A percentile compares a stretch with the other conserved stretches of the same genome.
Evolutionary conservation across 208 protist species (phyloP).

Genomic region (Trypanosoma avium): DNA sequence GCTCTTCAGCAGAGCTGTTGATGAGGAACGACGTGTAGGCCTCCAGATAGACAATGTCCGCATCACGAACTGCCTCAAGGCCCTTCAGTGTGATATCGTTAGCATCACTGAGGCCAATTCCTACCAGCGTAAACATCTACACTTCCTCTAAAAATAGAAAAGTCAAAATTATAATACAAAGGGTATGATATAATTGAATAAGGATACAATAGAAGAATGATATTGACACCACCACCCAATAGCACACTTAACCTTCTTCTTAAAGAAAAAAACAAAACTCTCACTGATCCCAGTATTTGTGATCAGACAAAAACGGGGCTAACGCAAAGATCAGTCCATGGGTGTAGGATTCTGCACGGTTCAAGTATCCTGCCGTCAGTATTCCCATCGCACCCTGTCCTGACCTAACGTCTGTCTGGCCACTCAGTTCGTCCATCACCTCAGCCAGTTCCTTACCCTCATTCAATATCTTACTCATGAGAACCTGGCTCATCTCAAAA

Average conservation of each 20-base stretch:
- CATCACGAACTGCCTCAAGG: conserved; percentile 93
- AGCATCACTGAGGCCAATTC: conserved; percentile 97
- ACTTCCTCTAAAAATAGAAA: not conserved
- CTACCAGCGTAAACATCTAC: conserved; percentile 93
- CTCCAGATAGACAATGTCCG: conserved; percentile 97
- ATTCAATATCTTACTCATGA: conserved; percentile 68
- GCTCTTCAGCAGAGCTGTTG: conserved; percentile 64
- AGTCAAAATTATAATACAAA: conserved; percentile 3
- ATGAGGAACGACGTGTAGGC: conserved; percentile 98
- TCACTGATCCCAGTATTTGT: conserved; percentile 58
- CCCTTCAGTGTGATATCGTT: conserved; percentile 98
- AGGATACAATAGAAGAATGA: not conserved
- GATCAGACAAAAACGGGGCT: conserved; percentile 73
- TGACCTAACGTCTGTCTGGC: conserved; percentile 71
- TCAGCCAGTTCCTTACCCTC: conserved; percentile 76
- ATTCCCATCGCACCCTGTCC: conserved; percentile 80
- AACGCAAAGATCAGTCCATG: conserved; percentile 83
- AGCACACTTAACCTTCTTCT: not conserved
- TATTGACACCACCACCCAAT: not conserved
- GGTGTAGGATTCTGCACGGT: conserved; percentile 57
- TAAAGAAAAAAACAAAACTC: conserved; percentile 11
- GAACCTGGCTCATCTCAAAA: conserved; percentile 72
- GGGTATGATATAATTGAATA: not conserved
- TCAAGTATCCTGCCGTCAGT: conserved; percentile 66
- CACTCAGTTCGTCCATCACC: conserved; percentile 79